Conservation (phyloP, 768 basidiomycete species). For the Lentinula guzmanii region DNA sequence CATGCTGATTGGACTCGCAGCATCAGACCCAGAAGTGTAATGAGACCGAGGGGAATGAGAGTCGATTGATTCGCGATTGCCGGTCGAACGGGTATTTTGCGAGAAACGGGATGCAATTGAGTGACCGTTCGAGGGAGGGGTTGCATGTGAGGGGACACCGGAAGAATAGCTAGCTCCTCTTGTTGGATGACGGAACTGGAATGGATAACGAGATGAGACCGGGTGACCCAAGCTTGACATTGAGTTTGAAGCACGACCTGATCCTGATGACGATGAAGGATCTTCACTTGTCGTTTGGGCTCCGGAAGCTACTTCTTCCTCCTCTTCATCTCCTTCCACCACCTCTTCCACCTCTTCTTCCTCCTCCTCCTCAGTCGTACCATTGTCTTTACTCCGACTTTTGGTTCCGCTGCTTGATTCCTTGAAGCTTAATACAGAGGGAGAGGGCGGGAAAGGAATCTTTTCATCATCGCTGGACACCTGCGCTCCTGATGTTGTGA, state of each 20-base stretch:
- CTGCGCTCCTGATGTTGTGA: slow-evolving; percentile 50
- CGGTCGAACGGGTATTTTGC: slow-evolving; percentile 52
- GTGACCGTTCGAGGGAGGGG: slow-evolving; percentile 30
- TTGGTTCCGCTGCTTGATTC: slow-evolving; percentile 22
- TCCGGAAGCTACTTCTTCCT: slow-evolving; percentile 32
- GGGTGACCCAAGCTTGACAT: slow-evolving; percentile 85
- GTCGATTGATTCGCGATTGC: slow-evolving; percentile 56
- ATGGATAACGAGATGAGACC: slow-evolving; percentile 63
- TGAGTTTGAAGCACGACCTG: slow-evolving; percentile 65
- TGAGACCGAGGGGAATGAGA: slow-evolving; percentile 44
- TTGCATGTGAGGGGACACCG: slow-evolving; percentile 31
- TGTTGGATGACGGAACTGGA: slow-evolving; percentile 51
- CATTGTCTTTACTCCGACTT: slow-evolving; percentile 17
- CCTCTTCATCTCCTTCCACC: slow-evolving; percentile 21
- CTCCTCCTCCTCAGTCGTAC: slow-evolving; percentile 24
- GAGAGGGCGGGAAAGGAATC: slow-evolving; percentile 74
- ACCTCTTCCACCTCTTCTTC: slow-evolving; percentile 22
- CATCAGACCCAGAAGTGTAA: slow-evolving; percentile 24
- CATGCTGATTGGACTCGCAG: slow-evolving; percentile 30
- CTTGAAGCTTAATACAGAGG: slow-evolving; percentile 32
- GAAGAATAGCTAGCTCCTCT: slow-evolving; percentile 40
- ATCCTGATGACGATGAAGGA: slow-evolving; percentile 38
- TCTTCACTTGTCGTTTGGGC: slow-evolving; percentile 38
- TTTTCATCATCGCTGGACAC: slow-evolving; percentile 55
- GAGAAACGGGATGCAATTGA: slow-evolving; percentile 38